Evolutionary conservation across 2,329 filamentous ascomycete genomes (phyloP).

Genomic region (Phialemonium atrogriseum): DNA sequence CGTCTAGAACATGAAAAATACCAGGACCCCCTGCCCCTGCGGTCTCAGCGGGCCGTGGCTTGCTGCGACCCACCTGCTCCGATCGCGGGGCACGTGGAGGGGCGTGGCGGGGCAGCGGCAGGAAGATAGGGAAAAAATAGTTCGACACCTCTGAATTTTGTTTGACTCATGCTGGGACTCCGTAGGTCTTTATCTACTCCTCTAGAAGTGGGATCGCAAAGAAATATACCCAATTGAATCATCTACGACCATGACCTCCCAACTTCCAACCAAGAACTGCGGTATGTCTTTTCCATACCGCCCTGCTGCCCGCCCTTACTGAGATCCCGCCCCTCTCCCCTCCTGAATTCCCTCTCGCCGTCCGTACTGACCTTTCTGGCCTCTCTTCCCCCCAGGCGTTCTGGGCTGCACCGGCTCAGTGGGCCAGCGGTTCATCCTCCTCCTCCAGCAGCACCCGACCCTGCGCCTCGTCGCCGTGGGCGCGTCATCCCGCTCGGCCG

Average conservation of each 20-base stretch:
- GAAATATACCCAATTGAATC: neutral
- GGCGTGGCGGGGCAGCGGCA: too few relatives aligned
- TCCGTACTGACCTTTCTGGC: conserved; percentile 5
- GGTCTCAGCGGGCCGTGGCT: too few relatives aligned
- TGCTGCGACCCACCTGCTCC: too few relatives aligned
- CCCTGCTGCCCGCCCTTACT: conserved; percentile 6
- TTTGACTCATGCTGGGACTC: too few relatives aligned
- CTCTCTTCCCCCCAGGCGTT: conserved; percentile 46
- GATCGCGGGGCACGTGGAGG: too few relatives aligned
- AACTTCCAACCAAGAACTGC: conserved; percentile 51
- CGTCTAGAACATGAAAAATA: too few relatives aligned
- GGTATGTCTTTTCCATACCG: conserved; percentile 30
- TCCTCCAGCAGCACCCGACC: conserved; percentile 80
- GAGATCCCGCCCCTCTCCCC: conserved; percentile 3
- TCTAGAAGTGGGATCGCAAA: too few relatives aligned
- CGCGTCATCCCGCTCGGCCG: conserved; percentile 79
- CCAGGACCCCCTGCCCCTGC: too few relatives aligned
- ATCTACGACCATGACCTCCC: conserved; percentile 16
- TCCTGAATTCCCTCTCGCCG: neutral
- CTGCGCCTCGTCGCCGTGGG: conserved; percentile 84
- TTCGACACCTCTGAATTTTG: too few relatives aligned
- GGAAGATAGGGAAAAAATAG: too few relatives aligned
- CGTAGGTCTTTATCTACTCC: too few relatives aligned
- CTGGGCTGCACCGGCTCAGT: conserved; percentile 91
- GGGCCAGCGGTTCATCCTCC: conserved; percentile 88